A percentile compares a stretch with the other conserved stretches of the same genome.
These are phyloP conservation scores for Colletotrichum orbiculare DNA, from an alignment of 2,329 filamentous ascomycete genomes.

Conservation along the genomic window DNA sequence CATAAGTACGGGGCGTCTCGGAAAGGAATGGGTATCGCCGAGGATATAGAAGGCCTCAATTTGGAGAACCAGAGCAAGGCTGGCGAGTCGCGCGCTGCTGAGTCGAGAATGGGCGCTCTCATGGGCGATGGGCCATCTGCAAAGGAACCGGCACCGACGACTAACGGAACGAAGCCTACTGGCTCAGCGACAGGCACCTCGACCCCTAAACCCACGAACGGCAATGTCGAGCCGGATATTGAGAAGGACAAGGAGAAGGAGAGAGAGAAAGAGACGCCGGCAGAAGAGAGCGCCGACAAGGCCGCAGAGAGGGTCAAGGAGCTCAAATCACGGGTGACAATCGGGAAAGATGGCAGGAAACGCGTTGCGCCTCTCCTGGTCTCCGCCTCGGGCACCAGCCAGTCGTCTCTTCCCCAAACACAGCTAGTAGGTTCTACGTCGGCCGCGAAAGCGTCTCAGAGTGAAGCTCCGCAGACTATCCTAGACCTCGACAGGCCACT, in stretches of 20 bases:
- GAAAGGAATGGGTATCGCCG: constrained; percentile 89
- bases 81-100: constrained; percentile 87
- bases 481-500: constrained; percentile 94
- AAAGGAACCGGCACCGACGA: constrained; percentile 59
- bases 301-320: constrained; percentile 64
- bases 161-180: constrained; percentile 62
- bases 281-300: constrained; percentile 64
- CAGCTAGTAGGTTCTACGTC: constrained; percentile 84
- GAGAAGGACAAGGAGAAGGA: constrained; percentile 44
- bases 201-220: constrained; percentile 54
- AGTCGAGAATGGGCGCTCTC: constrained; percentile 96
- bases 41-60: constrained; percentile 88
- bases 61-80: constrained; percentile 93
- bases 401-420: constrained; percentile 89
- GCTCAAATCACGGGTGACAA: constrained; percentile 90
- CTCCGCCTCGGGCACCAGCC: constrained; percentile 86
- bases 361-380: constrained; percentile 92
- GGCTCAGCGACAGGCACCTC: constrained; percentile 45
- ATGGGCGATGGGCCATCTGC: constrained; percentile 83
- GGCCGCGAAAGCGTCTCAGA: constrained; percentile 66
- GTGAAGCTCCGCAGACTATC: constrained; percentile 82
- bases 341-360: constrained; percentile 98
- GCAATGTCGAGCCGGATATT: constrained; percentile 48
- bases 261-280: constrained; percentile 48
- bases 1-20: constrained; percentile 92